Base-by-base conservation (phyloP, 345 rosid genomes). In the Melaleuca quinquenervia region DNA sequence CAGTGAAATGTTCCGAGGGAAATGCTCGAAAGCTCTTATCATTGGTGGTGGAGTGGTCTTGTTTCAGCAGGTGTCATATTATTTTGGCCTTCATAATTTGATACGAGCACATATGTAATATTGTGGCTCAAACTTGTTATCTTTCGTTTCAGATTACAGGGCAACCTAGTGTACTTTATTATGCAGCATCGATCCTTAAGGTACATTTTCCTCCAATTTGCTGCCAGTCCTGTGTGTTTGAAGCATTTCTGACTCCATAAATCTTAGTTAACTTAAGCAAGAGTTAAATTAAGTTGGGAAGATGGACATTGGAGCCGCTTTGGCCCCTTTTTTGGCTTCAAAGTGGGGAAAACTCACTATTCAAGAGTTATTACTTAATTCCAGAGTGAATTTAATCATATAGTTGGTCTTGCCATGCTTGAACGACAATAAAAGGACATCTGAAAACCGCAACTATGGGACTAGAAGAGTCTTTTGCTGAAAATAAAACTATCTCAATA, bases 151-250 rank as follows among this genome's bases (percentile, higher is more conserved):
- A 96, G 99, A 96, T 96, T 86, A 96, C 99, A 50, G 99, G 99
- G 85, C 99, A 96, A 89, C 99, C 99, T 83, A 96, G 99, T 92
- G 99, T 95, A 76, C 93, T 96, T 22, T 96, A 96, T 91, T 96
- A 96, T 89, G 99, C 99, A 48, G 96, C 97, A 20, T 89, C 98
- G 55, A 95, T 96, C 88, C 90, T 96, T 87, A 92, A 96, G 98
- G 99, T 96, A 90, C 82, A 48, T 36, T 70, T 70, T 70, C 48
- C 48, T 70, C 78, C 48, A 20, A 70, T 36, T 5, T 36, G 48
- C 48, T 70, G 26, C 80, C 48, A 70, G 80, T 36, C 80, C 80
- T 32, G 80, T 18, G 80, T 48, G 48, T 70, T 70, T 36, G 80
- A 70, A 70, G 80, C 18, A 70, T 70, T 36, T 18, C 26, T 0